These are phyloP conservation scores for Epichloe hybrida DNA, from an alignment of 2,329 filamentous ascomycete species.

Conservation along the genomic window DNA sequence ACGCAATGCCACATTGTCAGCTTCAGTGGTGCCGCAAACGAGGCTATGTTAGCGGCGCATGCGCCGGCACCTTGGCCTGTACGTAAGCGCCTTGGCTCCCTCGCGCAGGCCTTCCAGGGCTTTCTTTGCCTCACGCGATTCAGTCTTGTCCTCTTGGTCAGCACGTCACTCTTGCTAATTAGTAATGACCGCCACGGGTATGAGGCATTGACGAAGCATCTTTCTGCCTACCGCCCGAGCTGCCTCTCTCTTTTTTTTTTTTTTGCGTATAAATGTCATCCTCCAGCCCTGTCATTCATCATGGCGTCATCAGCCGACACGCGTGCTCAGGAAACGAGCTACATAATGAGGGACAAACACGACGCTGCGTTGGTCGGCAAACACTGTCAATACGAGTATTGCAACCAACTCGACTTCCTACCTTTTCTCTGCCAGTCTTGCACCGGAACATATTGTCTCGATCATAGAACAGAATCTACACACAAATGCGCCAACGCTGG, in stretches of 20 bases:
- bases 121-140: conserved; percentile 2
- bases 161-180: background rate
- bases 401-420: conserved; percentile 89
- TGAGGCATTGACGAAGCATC: conserved; percentile 3
- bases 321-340: conserved; percentile 37
- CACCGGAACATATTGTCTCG: conserved; percentile 72
- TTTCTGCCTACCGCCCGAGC: conserved; percentile 2
- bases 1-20: background rate
- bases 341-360: conserved; percentile 56
- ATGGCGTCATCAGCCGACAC: conserved; percentile 41
- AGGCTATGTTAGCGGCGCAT: background rate
- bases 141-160: background rate
- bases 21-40: background rate
- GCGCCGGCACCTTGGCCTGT: background rate
- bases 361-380: conserved; percentile 78
- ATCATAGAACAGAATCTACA: conserved; percentile 75
- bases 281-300: conserved; percentile 10
- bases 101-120: conserved; percentile 4
- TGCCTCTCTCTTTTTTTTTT: background rate
- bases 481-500: conserved; percentile 55
- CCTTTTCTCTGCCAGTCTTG: conserved; percentile 92
- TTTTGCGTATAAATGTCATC: background rate
- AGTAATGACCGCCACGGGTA: background rate
- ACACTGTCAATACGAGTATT: conserved; percentile 85
- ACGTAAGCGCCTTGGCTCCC: conserved; percentile 4